Evolutionary conservation across 176 grass and related monocot genomes (phyloP).

Genomic region (Olyra latifolia): DNA sequence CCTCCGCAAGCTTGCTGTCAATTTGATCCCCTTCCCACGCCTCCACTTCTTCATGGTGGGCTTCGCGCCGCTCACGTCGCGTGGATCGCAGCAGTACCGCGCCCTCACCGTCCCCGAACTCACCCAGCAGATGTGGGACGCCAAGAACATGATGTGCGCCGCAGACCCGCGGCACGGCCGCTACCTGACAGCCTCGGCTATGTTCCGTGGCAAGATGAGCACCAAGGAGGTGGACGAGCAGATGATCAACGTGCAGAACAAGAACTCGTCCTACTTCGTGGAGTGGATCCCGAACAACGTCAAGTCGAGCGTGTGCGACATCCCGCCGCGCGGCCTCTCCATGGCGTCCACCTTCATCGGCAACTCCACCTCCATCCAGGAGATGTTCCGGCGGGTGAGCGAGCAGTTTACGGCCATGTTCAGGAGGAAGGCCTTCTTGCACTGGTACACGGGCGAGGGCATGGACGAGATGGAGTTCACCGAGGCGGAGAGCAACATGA

Average conservation of each 20-base stretch:
- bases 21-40: slow-evolving; percentile 77
- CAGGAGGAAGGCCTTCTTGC: slow-evolving; percentile 89
- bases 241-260: slow-evolving; percentile 84
- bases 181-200: slow-evolving; percentile 71
- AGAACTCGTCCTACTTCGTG: slow-evolving; percentile 81
- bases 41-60: slow-evolving; percentile 94
- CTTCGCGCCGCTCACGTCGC: slow-evolving; percentile 67
- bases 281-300: slow-evolving; percentile 82
- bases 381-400: slow-evolving; percentile 74
- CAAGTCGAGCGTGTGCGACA: slow-evolving; percentile 76
- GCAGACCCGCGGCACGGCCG: slow-evolving; percentile 62
- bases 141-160: slow-evolving; percentile 91
- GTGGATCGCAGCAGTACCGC: slow-evolving; percentile 75
- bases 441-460: slow-evolving; percentile 77
- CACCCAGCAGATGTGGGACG: slow-evolving; percentile 83
- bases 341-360: slow-evolving; percentile 74
- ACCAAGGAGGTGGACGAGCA: slow-evolving; percentile 89
- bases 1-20: slow-evolving; percentile 76
- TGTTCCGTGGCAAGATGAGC: slow-evolving; percentile 94
- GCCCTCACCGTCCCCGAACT: slow-evolving; percentile 70
- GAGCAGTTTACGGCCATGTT: slow-evolving; percentile 93
- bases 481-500: slow-evolving; percentile 65
- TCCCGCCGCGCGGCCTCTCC: slow-evolving; percentile 62
- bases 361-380: slow-evolving; percentile 82
- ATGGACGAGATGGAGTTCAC: slow-evolving; percentile 99